These are phyloP conservation scores for Babesia bovis DNA, from an alignment of 169 alveolate genomes.

Conservation along the genomic window DNA sequence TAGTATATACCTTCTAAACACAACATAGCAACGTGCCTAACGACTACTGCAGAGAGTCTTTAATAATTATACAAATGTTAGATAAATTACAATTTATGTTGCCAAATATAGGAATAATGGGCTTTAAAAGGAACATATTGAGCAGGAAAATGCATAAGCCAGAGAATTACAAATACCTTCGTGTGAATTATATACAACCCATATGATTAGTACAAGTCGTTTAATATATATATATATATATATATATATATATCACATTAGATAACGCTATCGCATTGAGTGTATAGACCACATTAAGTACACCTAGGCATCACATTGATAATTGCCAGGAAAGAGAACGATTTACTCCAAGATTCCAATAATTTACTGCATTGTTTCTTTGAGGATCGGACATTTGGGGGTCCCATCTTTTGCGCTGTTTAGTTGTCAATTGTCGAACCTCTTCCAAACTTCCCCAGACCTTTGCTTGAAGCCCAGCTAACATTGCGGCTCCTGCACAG, in stretches of 20 bases:
- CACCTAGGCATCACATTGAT: too few species aligned
- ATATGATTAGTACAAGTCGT: not conserved
- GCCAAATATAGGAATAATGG: too few species aligned
- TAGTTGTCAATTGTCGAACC: conserved; percentile 58
- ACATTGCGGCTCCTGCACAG: conserved; percentile 87
- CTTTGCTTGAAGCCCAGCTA: conserved; percentile 84
- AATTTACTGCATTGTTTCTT: conserved; percentile 49
- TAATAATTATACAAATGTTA: too few species aligned
- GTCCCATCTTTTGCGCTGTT: conserved; percentile 47
- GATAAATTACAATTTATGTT: too few species aligned
- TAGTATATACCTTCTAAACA: too few species aligned
- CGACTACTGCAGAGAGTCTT: too few species aligned
- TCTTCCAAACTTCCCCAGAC: conserved; percentile 74
- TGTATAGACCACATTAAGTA: too few species aligned
- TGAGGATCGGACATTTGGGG: conserved; percentile 59
- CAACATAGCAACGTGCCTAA: too few species aligned
- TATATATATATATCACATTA: too few species aligned
- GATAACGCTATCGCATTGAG: not conserved
- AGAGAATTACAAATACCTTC: not conserved
- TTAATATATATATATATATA: too few species aligned
- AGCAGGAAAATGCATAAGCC: not conserved
- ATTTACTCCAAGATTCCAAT: conserved; percentile 78
- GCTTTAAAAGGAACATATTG: not conserved
- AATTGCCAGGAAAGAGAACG: conserved; percentile 60
- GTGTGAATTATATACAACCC: not conserved